Evolutionary conservation across 2,329 filamentous ascomycete genomes (phyloP).

Genomic region (Verticillium longisporum): DNA sequence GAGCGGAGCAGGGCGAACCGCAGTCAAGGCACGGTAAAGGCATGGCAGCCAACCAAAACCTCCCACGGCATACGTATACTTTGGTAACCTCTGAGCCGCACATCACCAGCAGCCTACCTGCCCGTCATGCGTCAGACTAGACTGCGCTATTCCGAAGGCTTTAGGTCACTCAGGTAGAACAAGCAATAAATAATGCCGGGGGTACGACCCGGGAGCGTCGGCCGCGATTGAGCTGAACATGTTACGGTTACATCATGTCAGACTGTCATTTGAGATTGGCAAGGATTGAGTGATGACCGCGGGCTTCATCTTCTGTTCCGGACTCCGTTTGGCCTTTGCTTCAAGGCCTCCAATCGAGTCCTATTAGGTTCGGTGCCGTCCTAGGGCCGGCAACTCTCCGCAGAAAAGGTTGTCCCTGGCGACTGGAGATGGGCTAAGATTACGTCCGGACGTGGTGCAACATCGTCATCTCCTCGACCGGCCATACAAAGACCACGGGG

Average conservation of each 20-base stretch:
- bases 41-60: too few relatives aligned
- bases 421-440: neutral
- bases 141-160: too few relatives aligned
- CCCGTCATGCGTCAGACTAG: neutral
- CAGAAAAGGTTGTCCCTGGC: neutral
- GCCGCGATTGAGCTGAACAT: neutral
- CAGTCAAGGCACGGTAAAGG: too few relatives aligned
- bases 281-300: neutral
- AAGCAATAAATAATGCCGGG: neutral
- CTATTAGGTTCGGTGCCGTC: too few relatives aligned
- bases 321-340: neutral
- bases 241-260: neutral
- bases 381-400: too few relatives aligned
- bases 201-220: neutral
- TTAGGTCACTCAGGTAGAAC: too few relatives aligned
- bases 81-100: too few relatives aligned
- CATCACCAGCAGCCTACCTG: neutral
- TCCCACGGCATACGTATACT: too few relatives aligned
- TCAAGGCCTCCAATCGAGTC: neutral
- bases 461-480: neutral
- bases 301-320: neutral
- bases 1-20: too few relatives aligned
- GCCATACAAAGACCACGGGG: neutral
- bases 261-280: neutral
- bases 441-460: neutral